phyloP scores from a whole-genome alignment of 768 basidiomycete genomes.

The Leccinellum luteum region DNA sequence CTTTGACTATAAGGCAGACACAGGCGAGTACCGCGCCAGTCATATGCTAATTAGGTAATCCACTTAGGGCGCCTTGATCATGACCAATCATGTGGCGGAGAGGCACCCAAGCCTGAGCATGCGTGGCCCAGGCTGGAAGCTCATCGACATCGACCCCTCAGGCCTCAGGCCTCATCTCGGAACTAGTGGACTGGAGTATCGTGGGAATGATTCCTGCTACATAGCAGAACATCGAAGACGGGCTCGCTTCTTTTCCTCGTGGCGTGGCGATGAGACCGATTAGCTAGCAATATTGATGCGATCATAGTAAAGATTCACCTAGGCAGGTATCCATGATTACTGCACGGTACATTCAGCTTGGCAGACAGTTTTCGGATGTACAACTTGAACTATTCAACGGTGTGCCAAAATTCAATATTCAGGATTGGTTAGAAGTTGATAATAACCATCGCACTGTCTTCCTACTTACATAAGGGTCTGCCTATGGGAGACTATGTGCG shows the following conservation, averaged over 20 bases:
- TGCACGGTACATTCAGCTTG: neutral
- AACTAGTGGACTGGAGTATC: neutral
- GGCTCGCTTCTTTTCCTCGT: neutral
- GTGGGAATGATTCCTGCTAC: too few species aligned
- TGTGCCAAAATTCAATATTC: too few species aligned
- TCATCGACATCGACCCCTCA: neutral
- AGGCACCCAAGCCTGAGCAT: too few species aligned
- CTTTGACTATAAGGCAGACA: neutral
- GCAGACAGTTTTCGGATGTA: too few species aligned
- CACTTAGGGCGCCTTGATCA: neutral
- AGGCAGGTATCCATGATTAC: neutral
- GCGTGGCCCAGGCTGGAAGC: neutral
- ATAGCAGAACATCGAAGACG: neutral
- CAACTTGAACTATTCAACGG: too few species aligned
- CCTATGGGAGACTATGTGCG: too few species aligned
- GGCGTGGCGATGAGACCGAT: neutral
- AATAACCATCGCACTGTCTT: too few species aligned
- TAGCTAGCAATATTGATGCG: neutral
- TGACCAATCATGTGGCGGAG: neutral
- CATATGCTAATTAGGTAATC: conserved; percentile 7
- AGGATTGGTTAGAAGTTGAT: too few species aligned
- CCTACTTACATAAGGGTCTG: too few species aligned
- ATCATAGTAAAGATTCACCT: neutral
- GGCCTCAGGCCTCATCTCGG: too few species aligned
- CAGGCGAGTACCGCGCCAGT: conserved; percentile 17